Evolutionary conservation across 2,329 filamentous ascomycete species (phyloP).

Genomic region (Cadophora sp.): DNA sequence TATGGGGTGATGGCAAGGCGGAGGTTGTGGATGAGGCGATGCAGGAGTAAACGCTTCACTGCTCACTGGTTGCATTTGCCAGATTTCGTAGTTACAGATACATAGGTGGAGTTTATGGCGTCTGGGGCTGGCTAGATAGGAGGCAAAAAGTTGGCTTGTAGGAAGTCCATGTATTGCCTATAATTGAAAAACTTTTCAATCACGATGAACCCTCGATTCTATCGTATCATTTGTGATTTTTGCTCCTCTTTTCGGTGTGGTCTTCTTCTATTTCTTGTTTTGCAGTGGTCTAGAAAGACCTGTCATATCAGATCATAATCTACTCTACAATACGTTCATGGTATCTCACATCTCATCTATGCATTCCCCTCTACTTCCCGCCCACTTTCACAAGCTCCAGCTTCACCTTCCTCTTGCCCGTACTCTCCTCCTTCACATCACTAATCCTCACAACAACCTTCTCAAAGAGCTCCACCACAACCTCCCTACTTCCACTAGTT

Average conservation of each 20-base stretch:
- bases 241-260: too few relatives aligned
- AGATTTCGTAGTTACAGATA: slow-evolving; percentile 4
- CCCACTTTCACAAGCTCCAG: slow-evolving; percentile 64
- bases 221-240: background rate
- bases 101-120: slow-evolving; percentile 17
- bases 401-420: slow-evolving; percentile 93
- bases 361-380: slow-evolving; percentile 19
- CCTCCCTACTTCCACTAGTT: slow-evolving; percentile 60
- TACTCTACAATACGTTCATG: slow-evolving; percentile 11
- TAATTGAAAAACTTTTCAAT: slow-evolving; percentile 11
- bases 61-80: background rate
- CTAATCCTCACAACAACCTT: slow-evolving; percentile 89
- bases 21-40: slow-evolving; percentile 41
- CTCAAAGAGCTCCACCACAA: slow-evolving; percentile 84
- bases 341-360: slow-evolving; percentile 17
- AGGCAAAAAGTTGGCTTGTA: slow-evolving; percentile 17
- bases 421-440: slow-evolving; percentile 92
- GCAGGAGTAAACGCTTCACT: slow-evolving; percentile 37
- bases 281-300: background rate
- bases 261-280: too few relatives aligned
- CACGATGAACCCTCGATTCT: background rate
- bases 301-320: slow-evolving; percentile 3
- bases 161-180: slow-evolving; percentile 10
- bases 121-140: slow-evolving; percentile 18
- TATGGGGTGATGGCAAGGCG: slow-evolving; percentile 76